Conservation (phyloP, 805 yeast species). For the Candida michaelii region DNA sequence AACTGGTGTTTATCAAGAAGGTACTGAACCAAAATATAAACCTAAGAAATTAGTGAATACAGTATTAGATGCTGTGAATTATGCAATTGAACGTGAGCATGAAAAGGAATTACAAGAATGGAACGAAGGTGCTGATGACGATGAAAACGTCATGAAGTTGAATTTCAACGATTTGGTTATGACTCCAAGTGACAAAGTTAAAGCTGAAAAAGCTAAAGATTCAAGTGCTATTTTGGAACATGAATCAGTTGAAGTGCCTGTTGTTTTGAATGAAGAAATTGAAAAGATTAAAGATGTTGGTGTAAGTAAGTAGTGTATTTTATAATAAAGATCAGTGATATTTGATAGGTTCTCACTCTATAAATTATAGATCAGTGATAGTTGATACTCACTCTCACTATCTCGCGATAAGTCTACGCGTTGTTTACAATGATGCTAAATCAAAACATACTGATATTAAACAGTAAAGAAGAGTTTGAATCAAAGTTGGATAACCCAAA, state of each 20-base stretch:
- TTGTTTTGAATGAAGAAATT: slow-evolving; percentile 44
- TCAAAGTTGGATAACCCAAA: slow-evolving; percentile 27
- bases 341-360: too few species aligned
- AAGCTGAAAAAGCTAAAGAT: slow-evolving; percentile 2
- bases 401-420: too few species aligned
- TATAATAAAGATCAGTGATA: too few species aligned
- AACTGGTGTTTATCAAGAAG: slow-evolving; percentile 84
- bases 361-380: too few species aligned
- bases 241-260: slow-evolving; percentile 52
- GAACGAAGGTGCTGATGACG: slow-evolving; percentile 52
- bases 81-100: slow-evolving; percentile 82
- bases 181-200: slow-evolving; percentile 38
- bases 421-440: slow-evolving; percentile 8
- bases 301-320: slow-evolving; percentile 13
- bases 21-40: slow-evolving; percentile 73
- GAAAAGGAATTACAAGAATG: slow-evolving; percentile 69
- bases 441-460: slow-evolving; percentile 10
- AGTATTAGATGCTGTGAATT: slow-evolving; percentile 79
- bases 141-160: slow-evolving; percentile 32
- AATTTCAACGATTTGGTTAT: slow-evolving; percentile 46
- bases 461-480: slow-evolving; percentile 18
- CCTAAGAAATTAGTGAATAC: slow-evolving; percentile 74
- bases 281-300: slow-evolving; percentile 36
- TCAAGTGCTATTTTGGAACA: slow-evolving; percentile 27
- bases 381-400: too few species aligned